phyloP scores from a whole-genome alignment of 805 yeast species.

The Peterozyma toletana region DNA sequence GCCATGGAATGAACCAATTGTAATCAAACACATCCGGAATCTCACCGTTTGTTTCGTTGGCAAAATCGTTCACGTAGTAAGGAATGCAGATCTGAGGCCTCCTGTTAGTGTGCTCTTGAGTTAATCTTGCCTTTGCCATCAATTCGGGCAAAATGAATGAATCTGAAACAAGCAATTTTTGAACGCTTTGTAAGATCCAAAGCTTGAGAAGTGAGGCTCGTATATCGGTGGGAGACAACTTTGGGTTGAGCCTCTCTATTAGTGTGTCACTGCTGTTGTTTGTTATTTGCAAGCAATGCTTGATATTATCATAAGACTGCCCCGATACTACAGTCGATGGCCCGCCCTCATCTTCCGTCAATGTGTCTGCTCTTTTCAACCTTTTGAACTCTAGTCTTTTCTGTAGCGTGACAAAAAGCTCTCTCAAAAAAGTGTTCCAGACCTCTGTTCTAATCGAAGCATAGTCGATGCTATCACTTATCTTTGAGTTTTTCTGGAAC shows the following conservation, averaged over 20 bases:
- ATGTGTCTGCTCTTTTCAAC: not conserved
- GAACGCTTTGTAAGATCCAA: slow-evolving; percentile 5
- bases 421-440: slow-evolving; percentile 1
- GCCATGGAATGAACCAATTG: slow-evolving; percentile 6
- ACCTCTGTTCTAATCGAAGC: slow-evolving; percentile 6
- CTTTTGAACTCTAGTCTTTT: not conserved
- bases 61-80: not conserved
- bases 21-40: not conserved
- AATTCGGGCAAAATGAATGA: not conserved
- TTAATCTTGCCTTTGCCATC: not conserved
- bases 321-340: not conserved
- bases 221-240: not conserved
- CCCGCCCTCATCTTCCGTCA: not conserved
- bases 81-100: slow-evolving; percentile 2
- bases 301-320: not conserved
- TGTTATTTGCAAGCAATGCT: not conserved
- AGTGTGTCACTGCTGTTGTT: no score
- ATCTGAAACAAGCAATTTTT: slow-evolving; percentile 2
- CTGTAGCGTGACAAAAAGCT: not conserved
- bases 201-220: slow-evolving; percentile 1
- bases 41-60: not conserved
- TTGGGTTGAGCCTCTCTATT: no score
- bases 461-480: slow-evolving; percentile 5
- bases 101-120: not conserved
- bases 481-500: slow-evolving; percentile 1